Conservation (phyloP, 306 rosid genomes). For the Sechiopsis laciniata region DNA sequence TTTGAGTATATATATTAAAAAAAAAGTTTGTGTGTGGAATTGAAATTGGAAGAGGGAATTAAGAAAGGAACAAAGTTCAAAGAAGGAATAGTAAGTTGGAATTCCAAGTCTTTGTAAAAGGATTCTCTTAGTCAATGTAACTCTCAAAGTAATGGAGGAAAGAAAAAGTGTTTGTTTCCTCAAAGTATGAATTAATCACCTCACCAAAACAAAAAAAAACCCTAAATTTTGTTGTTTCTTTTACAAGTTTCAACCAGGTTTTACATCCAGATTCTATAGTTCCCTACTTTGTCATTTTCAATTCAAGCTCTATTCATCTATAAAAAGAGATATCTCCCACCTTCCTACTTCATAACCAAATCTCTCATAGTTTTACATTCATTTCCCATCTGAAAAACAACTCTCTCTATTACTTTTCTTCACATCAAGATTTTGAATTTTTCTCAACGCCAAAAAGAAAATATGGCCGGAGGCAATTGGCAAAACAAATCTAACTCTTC, state of each 20-base stretch:
- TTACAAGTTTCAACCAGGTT: background rate
- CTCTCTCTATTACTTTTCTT: background rate
- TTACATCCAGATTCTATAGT: background rate
- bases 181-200: background rate
- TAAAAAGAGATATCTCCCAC: background rate
- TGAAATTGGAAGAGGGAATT: background rate
- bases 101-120: constrained; percentile 8
- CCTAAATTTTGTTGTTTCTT: background rate
- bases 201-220: background rate
- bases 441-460: too few species aligned
- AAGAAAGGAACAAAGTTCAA: background rate
- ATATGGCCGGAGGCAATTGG: background rate
- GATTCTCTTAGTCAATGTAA: constrained; percentile 13
- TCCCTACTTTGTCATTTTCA: background rate
- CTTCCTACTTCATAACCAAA: background rate
- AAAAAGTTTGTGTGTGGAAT: constrained; percentile 8
- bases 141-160: background rate
- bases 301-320: background rate
- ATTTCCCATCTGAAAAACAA: too few species aligned
- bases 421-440: too few species aligned
- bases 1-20: too few species aligned
- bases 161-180: constrained; percentile 6
- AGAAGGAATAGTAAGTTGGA: constrained; percentile 17
- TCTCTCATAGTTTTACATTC: background rate
- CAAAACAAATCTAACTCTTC: constrained; percentile 22